Conservation (phyloP, 2,329 filamentous ascomycete species). For the Cadophora malorum region DNA sequence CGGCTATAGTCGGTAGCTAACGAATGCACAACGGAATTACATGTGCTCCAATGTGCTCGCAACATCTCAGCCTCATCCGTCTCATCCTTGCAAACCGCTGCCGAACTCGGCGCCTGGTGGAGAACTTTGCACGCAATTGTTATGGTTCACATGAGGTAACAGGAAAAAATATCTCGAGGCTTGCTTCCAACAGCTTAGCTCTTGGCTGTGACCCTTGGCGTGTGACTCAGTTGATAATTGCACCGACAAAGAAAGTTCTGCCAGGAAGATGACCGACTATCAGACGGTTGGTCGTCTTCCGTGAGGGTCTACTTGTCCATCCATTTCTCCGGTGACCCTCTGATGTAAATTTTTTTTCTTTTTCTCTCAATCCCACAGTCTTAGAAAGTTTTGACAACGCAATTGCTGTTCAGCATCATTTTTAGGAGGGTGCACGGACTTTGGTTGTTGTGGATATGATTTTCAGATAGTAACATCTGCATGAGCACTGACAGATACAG, state of each 20-base stretch:
- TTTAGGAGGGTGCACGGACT: neutral
- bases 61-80: conserved; percentile 22
- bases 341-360: conserved; percentile 1
- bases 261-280: neutral
- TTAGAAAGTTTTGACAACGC: neutral
- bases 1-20: conserved; percentile 22
- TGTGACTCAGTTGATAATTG: conserved; percentile 11
- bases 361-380: neutral
- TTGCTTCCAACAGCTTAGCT: conserved; percentile 17
- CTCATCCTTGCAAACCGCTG: conserved; percentile 17
- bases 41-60: conserved; percentile 9
- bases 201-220: conserved; percentile 22
- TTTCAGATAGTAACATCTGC: neutral
- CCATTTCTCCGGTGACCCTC: neutral
- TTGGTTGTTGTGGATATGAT: conserved; percentile 4
- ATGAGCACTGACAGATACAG: neutral
- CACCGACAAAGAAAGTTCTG: conserved; percentile 7
- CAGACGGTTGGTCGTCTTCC: conserved; percentile 2
- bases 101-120: conserved; percentile 30
- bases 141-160: conserved; percentile 28
- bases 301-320: conserved; percentile 1
- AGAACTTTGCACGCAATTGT: conserved; percentile 21
- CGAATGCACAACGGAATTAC: conserved; percentile 7
- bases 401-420: conserved; percentile 2
- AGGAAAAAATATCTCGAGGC: conserved; percentile 25